A percentile compares a stretch with the other conserved stretches of the same genome.
Conservation (phyloP, 352 stramenopile genomes). For the Blastocystis sp. region DNA sequence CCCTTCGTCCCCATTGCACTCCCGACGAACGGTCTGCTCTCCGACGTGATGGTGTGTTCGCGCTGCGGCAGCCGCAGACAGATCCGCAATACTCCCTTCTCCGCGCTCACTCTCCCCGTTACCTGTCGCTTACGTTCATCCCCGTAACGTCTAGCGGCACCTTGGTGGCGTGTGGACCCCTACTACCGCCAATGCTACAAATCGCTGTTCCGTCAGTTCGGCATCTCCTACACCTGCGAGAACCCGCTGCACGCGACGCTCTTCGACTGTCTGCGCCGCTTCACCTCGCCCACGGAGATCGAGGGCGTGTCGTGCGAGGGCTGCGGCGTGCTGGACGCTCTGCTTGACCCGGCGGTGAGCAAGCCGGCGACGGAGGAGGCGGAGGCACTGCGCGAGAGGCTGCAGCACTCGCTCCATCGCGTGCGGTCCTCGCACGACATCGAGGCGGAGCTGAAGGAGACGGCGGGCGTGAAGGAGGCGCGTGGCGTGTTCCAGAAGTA, state of each 20-base stretch:
- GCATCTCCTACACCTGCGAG: not conserved
- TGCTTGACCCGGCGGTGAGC: slow-evolving; percentile 3
- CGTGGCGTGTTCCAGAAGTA: slow-evolving; percentile 36
- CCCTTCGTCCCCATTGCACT: slow-evolving; percentile 21
- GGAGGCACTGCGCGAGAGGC: not conserved
- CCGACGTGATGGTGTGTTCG: slow-evolving; percentile 49
- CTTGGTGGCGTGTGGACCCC: slow-evolving; percentile 33
- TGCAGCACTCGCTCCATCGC: slow-evolving; percentile 15
- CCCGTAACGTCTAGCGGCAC: not conserved
- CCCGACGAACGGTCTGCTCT: slow-evolving; percentile 18
- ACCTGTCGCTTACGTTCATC: not conserved
- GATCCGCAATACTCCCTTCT: slow-evolving; percentile 55
- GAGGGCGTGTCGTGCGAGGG: slow-evolving; percentile 37
- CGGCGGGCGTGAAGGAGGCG: slow-evolving; percentile 20
- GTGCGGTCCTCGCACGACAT: slow-evolving; percentile 64
- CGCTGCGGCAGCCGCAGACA: slow-evolving; percentile 47
- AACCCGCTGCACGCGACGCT: slow-evolving; percentile 42
- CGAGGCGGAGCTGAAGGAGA: slow-evolving; percentile 19
- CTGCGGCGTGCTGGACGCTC: slow-evolving; percentile 29
- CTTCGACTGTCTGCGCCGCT: slow-evolving; percentile 64
- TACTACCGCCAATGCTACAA: slow-evolving; percentile 23
- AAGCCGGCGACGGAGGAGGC: not conserved
- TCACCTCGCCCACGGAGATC: slow-evolving; percentile 33
- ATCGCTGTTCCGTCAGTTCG: slow-evolving; percentile 17
- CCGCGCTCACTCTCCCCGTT: slow-evolving; percentile 40